Percentiles rank a stretch among this genome's conserved stretches.
phyloP scores from a whole-genome alignment of 257 asterid species.

The Eucommia ulmoides region DNA sequence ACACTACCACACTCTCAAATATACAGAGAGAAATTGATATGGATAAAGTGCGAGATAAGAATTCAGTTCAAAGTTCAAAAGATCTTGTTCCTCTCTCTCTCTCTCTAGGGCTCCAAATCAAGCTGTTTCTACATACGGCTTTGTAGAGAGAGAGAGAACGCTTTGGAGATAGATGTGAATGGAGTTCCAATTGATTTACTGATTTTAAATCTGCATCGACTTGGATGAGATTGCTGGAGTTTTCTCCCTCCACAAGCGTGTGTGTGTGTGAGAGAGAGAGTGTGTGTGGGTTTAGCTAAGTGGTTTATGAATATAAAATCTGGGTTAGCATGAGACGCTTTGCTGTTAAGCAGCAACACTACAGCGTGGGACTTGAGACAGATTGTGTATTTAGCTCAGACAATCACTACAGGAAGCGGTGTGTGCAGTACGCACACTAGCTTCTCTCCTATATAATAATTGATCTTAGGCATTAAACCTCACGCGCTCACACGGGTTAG shows the following conservation, averaged over 20 bases:
- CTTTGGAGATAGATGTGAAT: not conserved
- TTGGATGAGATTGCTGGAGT: not conserved
- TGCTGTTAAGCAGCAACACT: not conserved
- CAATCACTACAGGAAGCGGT: not conserved
- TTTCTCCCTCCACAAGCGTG: not conserved
- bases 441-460: too few species aligned
- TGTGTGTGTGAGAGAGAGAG: not conserved
- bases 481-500: too few species aligned
- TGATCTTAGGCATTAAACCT: too few species aligned
- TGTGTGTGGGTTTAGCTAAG: not conserved
- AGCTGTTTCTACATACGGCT: not conserved
- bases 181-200: not conserved
- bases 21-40: constrained; percentile 8
- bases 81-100: not conserved
- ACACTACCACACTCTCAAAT: constrained; percentile 6
- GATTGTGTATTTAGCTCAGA: not conserved
- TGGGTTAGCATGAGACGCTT: not conserved
- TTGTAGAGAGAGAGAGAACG: not conserved
- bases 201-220: not conserved
- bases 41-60: constrained; percentile 10
- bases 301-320: not conserved
- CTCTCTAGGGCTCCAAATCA: not conserved
- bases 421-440: not conserved
- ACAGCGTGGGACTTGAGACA: not conserved
- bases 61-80: constrained; percentile 1